Evolutionary conservation across 495 filamentous ascomycete genomes (phyloP).

Genomic region (Aspergillus carlsbadensis): DNA sequence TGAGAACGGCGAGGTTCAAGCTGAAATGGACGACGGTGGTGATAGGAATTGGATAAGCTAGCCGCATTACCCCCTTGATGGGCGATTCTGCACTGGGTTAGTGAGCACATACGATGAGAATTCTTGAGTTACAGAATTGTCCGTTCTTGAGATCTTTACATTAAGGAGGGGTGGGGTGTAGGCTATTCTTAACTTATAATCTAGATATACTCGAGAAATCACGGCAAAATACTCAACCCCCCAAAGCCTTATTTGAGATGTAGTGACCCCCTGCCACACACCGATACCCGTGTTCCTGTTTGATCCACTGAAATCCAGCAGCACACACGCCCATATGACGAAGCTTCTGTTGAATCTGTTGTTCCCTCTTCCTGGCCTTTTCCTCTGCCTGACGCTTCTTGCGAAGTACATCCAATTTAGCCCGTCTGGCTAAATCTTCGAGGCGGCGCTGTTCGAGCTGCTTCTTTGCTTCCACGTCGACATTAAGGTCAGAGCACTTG

Average conservation of each 20-base stretch:
- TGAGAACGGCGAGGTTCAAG: too few species aligned
- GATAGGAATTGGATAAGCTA: too few species aligned
- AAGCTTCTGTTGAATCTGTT: conserved; percentile 42
- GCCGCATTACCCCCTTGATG: too few species aligned
- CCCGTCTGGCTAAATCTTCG: conserved; percentile 29
- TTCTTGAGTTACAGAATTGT: too few species aligned
- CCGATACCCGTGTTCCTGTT: conserved; percentile 49
- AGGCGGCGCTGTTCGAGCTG: conserved; percentile 33
- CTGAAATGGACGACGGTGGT: too few species aligned
- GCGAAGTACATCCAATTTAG: conserved; percentile 25
- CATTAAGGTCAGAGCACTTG: conserved; percentile 10
- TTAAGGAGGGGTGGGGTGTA: too few species aligned
- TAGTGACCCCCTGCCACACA: conserved; percentile 52
- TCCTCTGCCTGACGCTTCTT: conserved; percentile 24
- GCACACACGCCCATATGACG: conserved; percentile 50
- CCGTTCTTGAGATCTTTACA: too few species aligned
- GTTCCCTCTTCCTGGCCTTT: conserved; percentile 35
- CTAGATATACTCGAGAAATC: too few species aligned
- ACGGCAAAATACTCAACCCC: background rate
- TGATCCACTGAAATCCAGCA: conserved; percentile 55
- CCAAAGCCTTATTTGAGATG: conserved; percentile 6
- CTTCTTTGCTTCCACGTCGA: conserved; percentile 22
- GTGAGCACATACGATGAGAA: too few species aligned
- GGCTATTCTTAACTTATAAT: too few species aligned
- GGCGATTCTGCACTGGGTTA: too few species aligned